Evolutionary conservation across 495 filamentous ascomycete species (phyloP), one percentile per base, ranked within the genome.

Genomic region (Clohesyomyces aquaticus): DNA sequence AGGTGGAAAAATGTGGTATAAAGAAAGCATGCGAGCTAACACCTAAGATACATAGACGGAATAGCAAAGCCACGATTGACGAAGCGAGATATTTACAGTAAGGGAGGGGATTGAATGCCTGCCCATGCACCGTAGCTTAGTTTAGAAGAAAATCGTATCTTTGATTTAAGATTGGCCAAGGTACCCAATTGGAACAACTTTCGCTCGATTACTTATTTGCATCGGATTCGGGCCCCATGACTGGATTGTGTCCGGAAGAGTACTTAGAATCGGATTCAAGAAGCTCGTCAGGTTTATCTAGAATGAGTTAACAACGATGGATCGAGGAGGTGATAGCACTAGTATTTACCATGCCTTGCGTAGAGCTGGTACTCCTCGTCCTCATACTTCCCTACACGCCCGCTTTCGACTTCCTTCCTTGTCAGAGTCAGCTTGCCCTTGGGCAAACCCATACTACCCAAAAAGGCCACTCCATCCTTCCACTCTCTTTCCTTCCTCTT

Each of bases 371-470:
- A 80, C 71, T 85, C 86, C 64, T 87, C 86, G 66, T 87, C 76
- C 55, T 55, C 71, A 70, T 72, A 79, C 66, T 69, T 75, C 1
- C 76, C 73, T n/a, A 74, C 71, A 27, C 85, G 87, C 22, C 91
- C 91, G 63, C 78, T 82, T 78, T 94, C 88, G 38, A 96, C 89
- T 55, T 96, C 87, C 61, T 85, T 81, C 55, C 92, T 81, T 14
- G 87, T 89, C 26, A 88, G 80, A 6, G 76, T 77, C 48, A 91
- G 78, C 78, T 93, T 88, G 22, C 82, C 85, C 76, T 88, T 85
- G 23, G 92, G 88, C 59, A 96, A 81, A 52, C 92, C 92, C 92
- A 96, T 96, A 9, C 86, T 89, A 42, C 86, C 85, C 55, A 96
- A 81, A 76, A 88, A 96, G 11, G 76, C 65, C 27, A 96, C 82